phyloP scores from a whole-genome alignment of 495 filamentous ascomycete species.

The Monascus purpureus region DNA sequence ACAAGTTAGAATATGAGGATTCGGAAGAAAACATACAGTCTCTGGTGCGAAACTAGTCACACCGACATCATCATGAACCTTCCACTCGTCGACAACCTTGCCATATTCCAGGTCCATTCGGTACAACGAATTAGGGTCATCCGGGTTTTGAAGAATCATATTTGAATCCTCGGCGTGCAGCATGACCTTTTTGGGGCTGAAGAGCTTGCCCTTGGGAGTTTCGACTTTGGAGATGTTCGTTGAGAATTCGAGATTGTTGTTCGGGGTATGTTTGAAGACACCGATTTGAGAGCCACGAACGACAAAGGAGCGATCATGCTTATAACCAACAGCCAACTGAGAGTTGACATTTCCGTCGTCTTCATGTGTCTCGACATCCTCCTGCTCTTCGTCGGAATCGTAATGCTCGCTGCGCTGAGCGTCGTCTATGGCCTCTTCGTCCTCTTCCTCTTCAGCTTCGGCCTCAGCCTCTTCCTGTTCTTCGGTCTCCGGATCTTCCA shows the following conservation, averaged over 20 bases:
- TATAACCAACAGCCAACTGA: conserved; percentile 94
- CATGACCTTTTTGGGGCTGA: conserved; percentile 97
- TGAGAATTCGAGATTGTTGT: conserved; percentile 91
- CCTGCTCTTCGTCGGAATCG: conserved; percentile 82
- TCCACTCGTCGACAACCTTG: conserved; percentile 99
- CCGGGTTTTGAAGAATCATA: conserved; percentile 77
- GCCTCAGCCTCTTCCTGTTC: conserved; percentile 49
- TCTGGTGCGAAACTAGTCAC: conserved; percentile 85
- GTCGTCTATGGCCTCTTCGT: conserved; percentile 41
- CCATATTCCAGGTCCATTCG: conserved; percentile 97
- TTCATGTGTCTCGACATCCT: conserved; percentile 58
- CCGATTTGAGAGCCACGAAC: conserved; percentile 95
- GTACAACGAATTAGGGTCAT: conserved; percentile 84
- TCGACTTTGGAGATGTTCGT: conserved; percentile 94
- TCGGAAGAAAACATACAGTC: conserved; percentile 45
- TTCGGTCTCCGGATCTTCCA: conserved; percentile 59
- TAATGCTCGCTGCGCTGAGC: conserved; percentile 66
- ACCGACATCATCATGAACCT: conserved; percentile 92
- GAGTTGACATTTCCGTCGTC: conserved; percentile 84
- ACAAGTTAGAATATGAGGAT: neutral
- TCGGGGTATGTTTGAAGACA: conserved; percentile 90
- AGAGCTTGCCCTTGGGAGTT: conserved; percentile 73
- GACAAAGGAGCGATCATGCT: conserved; percentile 92
- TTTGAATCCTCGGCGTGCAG: conserved; percentile 84
- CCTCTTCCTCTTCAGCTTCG: conserved; percentile 48